phyloP scores from a whole-genome alignment of 2,329 filamentous ascomycete genomes.

The Sphaerulina populicola region DNA sequence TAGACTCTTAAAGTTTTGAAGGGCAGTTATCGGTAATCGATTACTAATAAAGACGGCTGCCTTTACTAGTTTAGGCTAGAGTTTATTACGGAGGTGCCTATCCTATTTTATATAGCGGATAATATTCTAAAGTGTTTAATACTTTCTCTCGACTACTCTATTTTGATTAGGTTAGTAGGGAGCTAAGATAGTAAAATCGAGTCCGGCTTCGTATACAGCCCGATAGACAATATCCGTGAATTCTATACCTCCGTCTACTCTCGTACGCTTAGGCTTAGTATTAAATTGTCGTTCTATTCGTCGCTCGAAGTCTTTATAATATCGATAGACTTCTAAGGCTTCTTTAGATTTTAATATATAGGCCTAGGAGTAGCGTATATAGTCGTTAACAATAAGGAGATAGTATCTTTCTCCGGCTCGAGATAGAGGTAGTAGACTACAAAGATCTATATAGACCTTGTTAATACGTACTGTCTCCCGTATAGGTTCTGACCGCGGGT shows the following conservation, averaged over 20 bases:
- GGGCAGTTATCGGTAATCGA: neutral
- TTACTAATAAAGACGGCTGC: neutral
- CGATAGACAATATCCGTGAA: neutral
- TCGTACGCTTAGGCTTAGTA: neutral
- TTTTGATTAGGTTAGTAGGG: neutral
- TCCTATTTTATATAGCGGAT: neutral
- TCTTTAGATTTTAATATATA: neutral
- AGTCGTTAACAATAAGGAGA: neutral
- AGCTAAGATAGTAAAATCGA: neutral
- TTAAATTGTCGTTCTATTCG: neutral
- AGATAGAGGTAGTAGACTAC: neutral
- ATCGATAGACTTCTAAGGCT: neutral
- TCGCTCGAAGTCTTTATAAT: neutral
- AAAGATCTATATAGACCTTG: neutral
- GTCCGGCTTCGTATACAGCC: neutral
- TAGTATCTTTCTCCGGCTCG: neutral
- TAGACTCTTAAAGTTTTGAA: neutral
- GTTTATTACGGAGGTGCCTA: neutral
- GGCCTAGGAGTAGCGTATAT: neutral
- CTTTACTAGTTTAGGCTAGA: neutral
- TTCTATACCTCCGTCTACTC: neutral
- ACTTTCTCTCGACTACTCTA: neutral
- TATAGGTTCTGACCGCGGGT: neutral
- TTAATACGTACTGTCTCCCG: neutral
- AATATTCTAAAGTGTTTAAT: neutral